Conservation (phyloP, 169 alveolate genomes). For the Plasmodium yoelii region DNA sequence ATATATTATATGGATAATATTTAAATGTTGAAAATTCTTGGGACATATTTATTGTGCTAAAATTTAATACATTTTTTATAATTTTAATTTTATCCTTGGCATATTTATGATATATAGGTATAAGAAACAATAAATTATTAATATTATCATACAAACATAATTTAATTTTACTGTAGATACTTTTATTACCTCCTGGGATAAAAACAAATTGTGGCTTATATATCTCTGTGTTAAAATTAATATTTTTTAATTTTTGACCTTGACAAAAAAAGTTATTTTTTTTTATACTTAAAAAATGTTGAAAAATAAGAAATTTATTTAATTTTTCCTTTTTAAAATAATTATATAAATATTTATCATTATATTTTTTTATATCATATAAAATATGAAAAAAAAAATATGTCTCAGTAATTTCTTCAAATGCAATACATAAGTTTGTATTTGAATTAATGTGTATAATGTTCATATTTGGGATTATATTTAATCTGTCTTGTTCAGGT, state of each 20-base stretch:
- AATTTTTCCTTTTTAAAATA: constrained; percentile 54
- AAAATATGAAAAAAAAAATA: constrained; percentile 60
- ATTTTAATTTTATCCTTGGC: constrained; percentile 71
- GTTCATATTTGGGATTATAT: constrained; percentile 59
- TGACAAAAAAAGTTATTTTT: constrained; percentile 12
- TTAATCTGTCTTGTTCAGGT: constrained; percentile 16
- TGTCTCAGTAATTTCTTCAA: constrained; percentile 32
- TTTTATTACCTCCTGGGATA: constrained; percentile 69
- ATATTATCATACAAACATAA: constrained; percentile 73
- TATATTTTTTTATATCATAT: constrained; percentile 50
- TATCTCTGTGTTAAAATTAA: constrained; percentile 69
- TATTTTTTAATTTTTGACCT: constrained; percentile 7
- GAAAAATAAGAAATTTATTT: constrained; percentile 39
- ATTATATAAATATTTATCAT: constrained; percentile 13
- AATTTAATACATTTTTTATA: constrained; percentile 65
- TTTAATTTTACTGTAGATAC: constrained; percentile 50
- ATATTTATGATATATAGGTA: constrained; percentile 72
- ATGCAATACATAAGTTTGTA: constrained; percentile 63
- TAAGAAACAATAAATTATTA: constrained; percentile 64
- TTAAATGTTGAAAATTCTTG: constrained; percentile 25
- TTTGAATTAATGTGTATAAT: constrained; percentile 68
- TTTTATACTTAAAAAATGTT: constrained; percentile 58
- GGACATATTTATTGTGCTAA: constrained; percentile 35
- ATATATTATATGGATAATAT: constrained; percentile 55
- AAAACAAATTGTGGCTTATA: constrained; percentile 48